These are phyloP conservation scores for Scutellaria galericulata DNA, from an alignment of 257 asterid species.

Conservation along the genomic window DNA sequence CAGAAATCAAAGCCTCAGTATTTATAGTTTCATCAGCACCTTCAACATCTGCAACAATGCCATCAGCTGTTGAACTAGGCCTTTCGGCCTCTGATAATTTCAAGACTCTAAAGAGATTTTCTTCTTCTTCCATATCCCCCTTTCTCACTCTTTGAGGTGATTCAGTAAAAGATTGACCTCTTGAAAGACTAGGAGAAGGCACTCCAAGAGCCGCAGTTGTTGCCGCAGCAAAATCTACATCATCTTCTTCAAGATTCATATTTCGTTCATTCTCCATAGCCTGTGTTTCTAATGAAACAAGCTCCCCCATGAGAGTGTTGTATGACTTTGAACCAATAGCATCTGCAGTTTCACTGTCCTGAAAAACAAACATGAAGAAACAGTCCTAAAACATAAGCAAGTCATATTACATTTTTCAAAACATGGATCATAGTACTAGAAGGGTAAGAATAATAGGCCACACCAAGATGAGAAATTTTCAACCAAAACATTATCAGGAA, in stretches of 20 bases:
- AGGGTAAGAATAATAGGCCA: background rate
- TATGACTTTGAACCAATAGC: conserved; percentile 92
- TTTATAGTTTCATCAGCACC: conserved; percentile 39
- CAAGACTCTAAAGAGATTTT: conserved; percentile 64
- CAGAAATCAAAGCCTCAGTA: conserved; percentile 39
- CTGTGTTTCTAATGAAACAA: conserved; percentile 76
- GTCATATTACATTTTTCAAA: background rate
- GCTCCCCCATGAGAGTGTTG: conserved; percentile 88
- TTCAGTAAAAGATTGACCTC: conserved; percentile 76
- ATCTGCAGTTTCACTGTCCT: conserved; percentile 81
- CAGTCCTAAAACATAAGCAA: conserved; percentile 12
- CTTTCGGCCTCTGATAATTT: conserved; percentile 61
- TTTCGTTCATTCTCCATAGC: conserved; percentile 49
- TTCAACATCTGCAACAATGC: conserved; percentile 38
- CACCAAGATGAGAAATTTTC: background rate
- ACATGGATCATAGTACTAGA: background rate
- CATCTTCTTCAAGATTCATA: conserved; percentile 59
- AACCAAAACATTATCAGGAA: background rate
- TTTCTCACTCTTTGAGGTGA: conserved; percentile 60
- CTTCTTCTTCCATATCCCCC: conserved; percentile 88
- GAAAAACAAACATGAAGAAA: conserved; percentile 37
- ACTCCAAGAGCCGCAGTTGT: conserved; percentile 96
- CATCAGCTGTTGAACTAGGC: conserved; percentile 40
- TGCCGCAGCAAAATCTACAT: conserved; percentile 93
- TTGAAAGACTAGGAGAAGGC: conserved; percentile 91